Evolutionary conservation across 371 early-diverging fungal genomes (phyloP).

Genomic region (Lichtheimia hyalospora): DNA sequence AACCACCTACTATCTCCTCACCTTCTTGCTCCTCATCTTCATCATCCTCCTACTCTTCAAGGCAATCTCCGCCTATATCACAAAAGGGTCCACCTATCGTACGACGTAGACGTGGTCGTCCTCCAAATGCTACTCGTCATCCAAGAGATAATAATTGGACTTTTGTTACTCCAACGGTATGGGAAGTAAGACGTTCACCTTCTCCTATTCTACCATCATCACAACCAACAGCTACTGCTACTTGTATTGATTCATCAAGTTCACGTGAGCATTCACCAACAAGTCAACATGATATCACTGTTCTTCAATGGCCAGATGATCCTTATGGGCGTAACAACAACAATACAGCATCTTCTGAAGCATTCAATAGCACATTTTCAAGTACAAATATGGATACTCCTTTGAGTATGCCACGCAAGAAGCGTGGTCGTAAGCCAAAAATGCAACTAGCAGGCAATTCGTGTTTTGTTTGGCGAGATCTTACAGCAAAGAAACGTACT

Average conservation of each 20-base stretch:
- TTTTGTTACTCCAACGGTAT: slow-evolving; percentile 35
- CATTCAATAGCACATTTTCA: slow-evolving; percentile 31
- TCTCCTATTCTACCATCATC: neutral
- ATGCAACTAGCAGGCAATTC: slow-evolving; percentile 46
- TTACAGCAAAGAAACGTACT: slow-evolving; percentile 36
- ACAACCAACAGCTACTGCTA: no score
- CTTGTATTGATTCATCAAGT: no score
- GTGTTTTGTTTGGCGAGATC: slow-evolving; percentile 52
- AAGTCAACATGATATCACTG: neutral
- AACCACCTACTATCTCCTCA: neutral
- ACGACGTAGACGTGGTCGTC: slow-evolving; percentile 45
- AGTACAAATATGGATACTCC: slow-evolving; percentile 39
- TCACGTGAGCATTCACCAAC: slow-evolving; percentile 1
- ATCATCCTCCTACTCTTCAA: slow-evolving; percentile 5
- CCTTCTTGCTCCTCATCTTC: slow-evolving; percentile 12
- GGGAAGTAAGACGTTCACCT: slow-evolving; percentile 25
- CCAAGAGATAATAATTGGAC: slow-evolving; percentile 26
- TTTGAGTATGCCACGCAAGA: slow-evolving; percentile 45
- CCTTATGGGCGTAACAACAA: neutral
- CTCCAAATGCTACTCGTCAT: slow-evolving; percentile 36
- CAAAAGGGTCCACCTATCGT: slow-evolving; percentile 14
- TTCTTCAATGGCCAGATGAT: slow-evolving; percentile 2
- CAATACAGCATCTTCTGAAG: slow-evolving; percentile 8
- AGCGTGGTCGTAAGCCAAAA: slow-evolving; percentile 50
- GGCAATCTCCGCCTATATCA: neutral